phyloP scores from a whole-genome alignment of 2,329 filamentous ascomycete genomes.

The Mollisia scopiformis region DNA sequence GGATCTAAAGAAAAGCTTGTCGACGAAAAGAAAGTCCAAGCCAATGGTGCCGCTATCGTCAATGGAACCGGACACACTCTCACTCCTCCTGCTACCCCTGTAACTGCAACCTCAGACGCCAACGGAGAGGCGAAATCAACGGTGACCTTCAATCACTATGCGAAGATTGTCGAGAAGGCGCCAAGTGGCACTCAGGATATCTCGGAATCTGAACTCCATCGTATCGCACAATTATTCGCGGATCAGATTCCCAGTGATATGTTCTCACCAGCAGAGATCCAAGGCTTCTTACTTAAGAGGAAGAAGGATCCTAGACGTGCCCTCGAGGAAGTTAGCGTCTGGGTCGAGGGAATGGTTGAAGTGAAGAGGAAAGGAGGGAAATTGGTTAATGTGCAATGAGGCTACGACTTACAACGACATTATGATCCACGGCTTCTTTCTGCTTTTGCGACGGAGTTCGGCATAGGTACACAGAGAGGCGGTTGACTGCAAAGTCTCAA shows the following conservation, averaged over 20 bases:
- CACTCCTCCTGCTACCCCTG: constrained; percentile 26
- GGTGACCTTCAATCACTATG: not conserved
- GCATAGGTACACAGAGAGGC: too few species aligned
- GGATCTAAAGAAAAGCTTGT: not conserved
- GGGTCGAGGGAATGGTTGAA: constrained; percentile 53
- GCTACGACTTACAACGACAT: not conserved
- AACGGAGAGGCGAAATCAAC: not conserved
- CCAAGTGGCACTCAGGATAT: constrained; percentile 23
- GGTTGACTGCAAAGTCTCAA: too few species aligned
- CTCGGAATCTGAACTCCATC: constrained; percentile 42
- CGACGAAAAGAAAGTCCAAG: not conserved
- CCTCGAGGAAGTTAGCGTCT: constrained; percentile 53
- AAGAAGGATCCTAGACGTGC: constrained; percentile 62
- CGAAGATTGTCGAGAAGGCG: not conserved
- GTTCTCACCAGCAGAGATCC: constrained; percentile 65
- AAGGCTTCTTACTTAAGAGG: constrained; percentile 65
- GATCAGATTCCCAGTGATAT: constrained; percentile 52
- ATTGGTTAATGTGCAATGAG: constrained; percentile 10
- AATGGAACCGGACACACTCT: not conserved
- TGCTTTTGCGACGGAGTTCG: too few species aligned
- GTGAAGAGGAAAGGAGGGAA: constrained; percentile 21
- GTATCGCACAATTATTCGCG: constrained; percentile 47
- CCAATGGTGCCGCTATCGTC: not conserved
- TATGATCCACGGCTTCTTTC: too few species aligned
- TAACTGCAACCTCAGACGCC: not conserved